A percentile compares a stretch with the other conserved stretches of the same genome.
phyloP scores from a whole-genome alignment of 176 grass and related monocot genomes.

The Oryza coarctata region DNA sequence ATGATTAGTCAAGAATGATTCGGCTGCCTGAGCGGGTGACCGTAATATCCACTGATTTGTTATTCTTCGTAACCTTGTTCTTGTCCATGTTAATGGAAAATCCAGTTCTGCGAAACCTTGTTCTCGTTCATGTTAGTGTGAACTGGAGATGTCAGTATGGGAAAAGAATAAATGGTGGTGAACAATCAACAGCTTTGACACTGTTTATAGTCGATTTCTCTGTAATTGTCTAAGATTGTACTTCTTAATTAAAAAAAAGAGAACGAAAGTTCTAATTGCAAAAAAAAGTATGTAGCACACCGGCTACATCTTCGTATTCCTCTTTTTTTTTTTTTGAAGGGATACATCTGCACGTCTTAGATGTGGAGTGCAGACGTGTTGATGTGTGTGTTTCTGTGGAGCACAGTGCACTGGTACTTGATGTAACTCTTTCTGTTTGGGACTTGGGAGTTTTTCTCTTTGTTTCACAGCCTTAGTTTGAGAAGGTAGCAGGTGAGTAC shows the following conservation, averaged over 20 bases:
- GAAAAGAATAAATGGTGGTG: too few relatives aligned
- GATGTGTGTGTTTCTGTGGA: neutral
- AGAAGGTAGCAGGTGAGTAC: too few relatives aligned
- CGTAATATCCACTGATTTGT: neutral
- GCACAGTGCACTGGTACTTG: neutral
- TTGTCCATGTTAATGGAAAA: neutral
- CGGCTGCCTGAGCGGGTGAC: neutral
- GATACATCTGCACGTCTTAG: neutral
- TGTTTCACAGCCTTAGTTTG: too few relatives aligned
- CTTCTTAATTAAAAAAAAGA: too few relatives aligned
- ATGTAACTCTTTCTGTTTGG: too few relatives aligned
- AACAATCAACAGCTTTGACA: too few relatives aligned
- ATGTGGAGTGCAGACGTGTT: neutral
- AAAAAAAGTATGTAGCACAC: neutral
- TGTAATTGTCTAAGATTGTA: too few relatives aligned
- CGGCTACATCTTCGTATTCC: neutral
- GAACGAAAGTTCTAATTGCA: neutral
- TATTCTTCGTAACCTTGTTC: too few relatives aligned
- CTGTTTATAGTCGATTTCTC: too few relatives aligned
- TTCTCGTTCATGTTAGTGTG: neutral
- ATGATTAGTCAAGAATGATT: constrained; percentile 22
- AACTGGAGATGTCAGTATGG: neutral
- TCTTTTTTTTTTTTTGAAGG: too few relatives aligned
- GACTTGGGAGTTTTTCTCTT: too few relatives aligned
- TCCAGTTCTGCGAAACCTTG: too few relatives aligned